Evolutionary conservation across 2,329 filamentous ascomycete genomes (phyloP).

Genomic region (Aspergillus unguis): DNA sequence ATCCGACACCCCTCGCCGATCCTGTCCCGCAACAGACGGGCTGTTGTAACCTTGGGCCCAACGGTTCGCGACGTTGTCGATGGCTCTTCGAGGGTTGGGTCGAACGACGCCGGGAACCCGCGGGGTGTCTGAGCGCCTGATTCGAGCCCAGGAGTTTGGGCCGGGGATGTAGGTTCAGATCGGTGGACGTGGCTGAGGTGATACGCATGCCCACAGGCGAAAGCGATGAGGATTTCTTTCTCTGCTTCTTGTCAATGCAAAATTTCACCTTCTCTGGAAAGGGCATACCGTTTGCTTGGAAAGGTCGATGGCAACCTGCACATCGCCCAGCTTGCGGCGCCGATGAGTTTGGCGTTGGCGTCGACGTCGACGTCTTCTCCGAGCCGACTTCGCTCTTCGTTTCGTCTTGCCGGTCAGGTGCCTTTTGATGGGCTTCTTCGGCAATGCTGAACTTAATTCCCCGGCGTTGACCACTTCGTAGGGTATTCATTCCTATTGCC

Average conservation of each 20-base stretch:
- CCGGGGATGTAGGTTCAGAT: conserved; percentile 27
- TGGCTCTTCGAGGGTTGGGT: conserved; percentile 24
- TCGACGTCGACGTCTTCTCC: conserved; percentile 17
- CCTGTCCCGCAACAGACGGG: conserved; percentile 70
- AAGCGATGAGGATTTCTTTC: conserved; percentile 59
- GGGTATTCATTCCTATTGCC: conserved; percentile 71
- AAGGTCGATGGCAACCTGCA: conserved; percentile 38
- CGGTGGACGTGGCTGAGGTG: conserved; percentile 61
- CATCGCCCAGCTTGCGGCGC: conserved; percentile 30
- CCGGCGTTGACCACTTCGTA: conserved; percentile 74
- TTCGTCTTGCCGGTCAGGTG: conserved; percentile 8
- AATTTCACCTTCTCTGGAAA: too few relatives aligned
- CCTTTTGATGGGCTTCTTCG: conserved; percentile 15
- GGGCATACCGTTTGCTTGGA: conserved; percentile 37
- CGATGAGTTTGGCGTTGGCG: conserved; percentile 3
- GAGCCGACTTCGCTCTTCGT: conserved; percentile 13
- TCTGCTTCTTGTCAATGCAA: conserved; percentile 32
- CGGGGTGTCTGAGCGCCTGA: conserved; percentile 24
- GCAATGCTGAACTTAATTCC: conserved; percentile 86
- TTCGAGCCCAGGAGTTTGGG: conserved; percentile 18
- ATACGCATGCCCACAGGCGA: conserved; percentile 67
- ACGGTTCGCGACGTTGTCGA: conserved; percentile 55
- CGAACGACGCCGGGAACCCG: conserved; percentile 18
- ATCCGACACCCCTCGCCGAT: conserved; percentile 49
- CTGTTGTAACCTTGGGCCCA: conserved; percentile 82